Evolutionary conservation across 2,329 filamentous ascomycete genomes (phyloP), one percentile per base, ranked within the genome.

Genomic region (Colletotrichum cuscutae): DNA sequence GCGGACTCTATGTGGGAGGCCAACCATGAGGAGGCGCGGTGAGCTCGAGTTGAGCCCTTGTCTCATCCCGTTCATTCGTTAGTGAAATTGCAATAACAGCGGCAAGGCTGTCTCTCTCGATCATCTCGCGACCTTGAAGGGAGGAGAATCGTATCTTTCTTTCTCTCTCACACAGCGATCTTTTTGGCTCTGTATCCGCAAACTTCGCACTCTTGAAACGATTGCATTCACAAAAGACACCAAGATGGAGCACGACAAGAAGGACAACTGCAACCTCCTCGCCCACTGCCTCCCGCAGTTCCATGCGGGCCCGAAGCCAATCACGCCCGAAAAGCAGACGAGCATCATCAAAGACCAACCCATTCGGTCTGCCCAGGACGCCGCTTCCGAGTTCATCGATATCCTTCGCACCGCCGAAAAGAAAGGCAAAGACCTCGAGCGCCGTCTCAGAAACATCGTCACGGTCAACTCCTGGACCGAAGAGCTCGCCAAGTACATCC

Each of bases 401-500:
- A 60, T 60, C 13, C 71, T 73, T 1, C 61, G 67, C 37, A 54
- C 52, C 3, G 68, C 71, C 26, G 58, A 71, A 62, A 64, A 70
- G 54, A 58, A 35, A 8, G 62, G 58, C 58, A 42, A 61, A 5
- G 28, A 63, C 4, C 68, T 74, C 1, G n/a, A 63, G 32, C 57
- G 56, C 42, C 54, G 69, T 2, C 64, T 75, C 12, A 49, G 19
- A 8, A 62, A 54, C 32, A 42, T 68, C 19, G 58, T 75, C 13
- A 52, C 64, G 3, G 22, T 22, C 46, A 60, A 13, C 37, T 71
- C 68, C 28, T 74, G 74, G 72, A 69, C 68, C 5, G 74, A 75
- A 53, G 56, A 32, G 22, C 24, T 74, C 0, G 74, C 74, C 13
- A 64, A 72, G 12, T n/a, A 46, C 19, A 68, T 75, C 13, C 74